These are phyloP conservation scores for Penicillium maclennaniae DNA, from an alignment of 495 filamentous ascomycete species.

Conservation along the genomic window DNA sequence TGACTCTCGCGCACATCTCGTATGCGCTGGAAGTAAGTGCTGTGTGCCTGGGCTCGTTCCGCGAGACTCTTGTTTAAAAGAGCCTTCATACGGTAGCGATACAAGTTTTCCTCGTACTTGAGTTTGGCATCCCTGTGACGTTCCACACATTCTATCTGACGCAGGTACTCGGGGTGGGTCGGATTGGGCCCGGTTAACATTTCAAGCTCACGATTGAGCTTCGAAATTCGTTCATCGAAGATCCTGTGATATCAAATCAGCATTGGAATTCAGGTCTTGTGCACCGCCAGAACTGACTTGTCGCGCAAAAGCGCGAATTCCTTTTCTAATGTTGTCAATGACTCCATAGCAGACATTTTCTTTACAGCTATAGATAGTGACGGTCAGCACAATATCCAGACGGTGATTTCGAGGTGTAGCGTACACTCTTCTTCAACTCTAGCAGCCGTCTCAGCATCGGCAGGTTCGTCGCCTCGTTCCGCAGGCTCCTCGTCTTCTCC, in stretches of 20 bases:
- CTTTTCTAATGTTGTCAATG: constrained; percentile 71
- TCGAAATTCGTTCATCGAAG: constrained; percentile 78
- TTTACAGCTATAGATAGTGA: constrained; percentile 55
- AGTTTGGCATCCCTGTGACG: constrained; percentile 76
- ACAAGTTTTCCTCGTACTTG: constrained; percentile 64
- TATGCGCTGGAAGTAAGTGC: constrained; percentile 79
- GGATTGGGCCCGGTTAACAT: constrained; percentile 71
- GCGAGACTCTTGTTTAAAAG: constrained; percentile 71
- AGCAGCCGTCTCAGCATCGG: constrained; percentile 38
- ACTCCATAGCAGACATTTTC: constrained; percentile 77
- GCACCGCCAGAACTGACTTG: constrained; percentile 55
- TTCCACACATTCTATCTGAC: constrained; percentile 79
- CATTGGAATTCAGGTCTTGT: constrained; percentile 10
- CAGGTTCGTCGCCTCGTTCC: constrained; percentile 40
- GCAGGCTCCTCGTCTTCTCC: constrained; percentile 45
- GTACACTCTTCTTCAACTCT: constrained; percentile 67
- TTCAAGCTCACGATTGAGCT: constrained; percentile 77
- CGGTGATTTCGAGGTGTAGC: constrained; percentile 23
- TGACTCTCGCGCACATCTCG: constrained; percentile 76
- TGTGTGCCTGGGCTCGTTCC: constrained; percentile 75
- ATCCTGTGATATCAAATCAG: constrained; percentile 49
- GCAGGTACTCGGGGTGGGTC: constrained; percentile 83
- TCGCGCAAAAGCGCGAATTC: constrained; percentile 82
- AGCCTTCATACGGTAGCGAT: constrained; percentile 66
- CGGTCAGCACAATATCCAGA: constrained; percentile 2